These are phyloP conservation scores for Teunomyces lycoperdinae DNA, from an alignment of 805 yeast species.

Conservation along the genomic window DNA sequence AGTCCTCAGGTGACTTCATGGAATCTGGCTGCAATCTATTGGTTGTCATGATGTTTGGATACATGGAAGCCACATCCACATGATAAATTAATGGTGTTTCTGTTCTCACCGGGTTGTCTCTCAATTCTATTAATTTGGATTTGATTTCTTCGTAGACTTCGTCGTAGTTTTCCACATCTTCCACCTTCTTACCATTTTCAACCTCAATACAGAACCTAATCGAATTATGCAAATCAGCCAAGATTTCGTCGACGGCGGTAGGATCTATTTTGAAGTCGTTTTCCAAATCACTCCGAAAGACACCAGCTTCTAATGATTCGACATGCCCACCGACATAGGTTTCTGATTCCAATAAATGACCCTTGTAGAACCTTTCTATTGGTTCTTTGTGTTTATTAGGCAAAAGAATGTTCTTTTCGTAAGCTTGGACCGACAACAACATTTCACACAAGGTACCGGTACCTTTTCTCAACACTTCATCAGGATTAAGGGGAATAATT, in stretches of 20 bases:
- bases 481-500: conserved; percentile 94
- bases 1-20: conserved; percentile 90
- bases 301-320: conserved; percentile 97
- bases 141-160: conserved; percentile 65
- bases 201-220: conserved; percentile 79
- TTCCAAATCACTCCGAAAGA: conserved; percentile 84
- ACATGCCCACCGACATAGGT: conserved; percentile 99
- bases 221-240: conserved; percentile 71
- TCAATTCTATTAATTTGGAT: conserved; percentile 53
- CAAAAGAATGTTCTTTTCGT: conserved; percentile 65
- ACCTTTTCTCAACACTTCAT: conserved; percentile 93
- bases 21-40: conserved; percentile 97
- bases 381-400: conserved; percentile 96
- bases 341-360: conserved; percentile 90
- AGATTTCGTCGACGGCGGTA: conserved; percentile 73
- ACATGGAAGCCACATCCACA: conserved; percentile 99
- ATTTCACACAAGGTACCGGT: conserved; percentile 98
- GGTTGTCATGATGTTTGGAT: conserved; percentile 97
- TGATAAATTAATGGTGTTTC: conserved; percentile 91
- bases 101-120: conserved; percentile 56
- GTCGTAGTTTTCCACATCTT: conserved; percentile 76
- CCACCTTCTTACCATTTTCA: conserved; percentile 70
- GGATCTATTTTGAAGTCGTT: conserved; percentile 77
- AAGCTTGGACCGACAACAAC: conserved; percentile 96
- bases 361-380: conserved; percentile 89